phyloP scores from a whole-genome alignment of 2,329 filamentous ascomycete genomes.

The Stromatinia cepivora region DNA sequence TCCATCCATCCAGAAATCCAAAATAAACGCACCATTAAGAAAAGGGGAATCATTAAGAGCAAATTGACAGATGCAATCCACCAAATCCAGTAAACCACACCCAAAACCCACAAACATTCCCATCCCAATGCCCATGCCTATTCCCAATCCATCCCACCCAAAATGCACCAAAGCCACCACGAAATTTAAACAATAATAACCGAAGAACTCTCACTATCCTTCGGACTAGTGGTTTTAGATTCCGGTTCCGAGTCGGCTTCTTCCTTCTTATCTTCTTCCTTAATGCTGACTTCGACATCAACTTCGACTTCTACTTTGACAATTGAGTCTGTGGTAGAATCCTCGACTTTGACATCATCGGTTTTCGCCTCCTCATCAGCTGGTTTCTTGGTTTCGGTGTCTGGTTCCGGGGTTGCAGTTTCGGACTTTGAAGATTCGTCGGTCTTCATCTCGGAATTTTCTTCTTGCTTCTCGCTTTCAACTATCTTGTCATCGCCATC shows the following conservation, averaged over 20 bases:
- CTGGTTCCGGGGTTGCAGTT: background rate
- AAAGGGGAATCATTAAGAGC: background rate
- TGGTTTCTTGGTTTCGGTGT: background rate
- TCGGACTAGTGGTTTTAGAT: background rate
- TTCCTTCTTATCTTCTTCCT: constrained; percentile 1
- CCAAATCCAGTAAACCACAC: background rate
- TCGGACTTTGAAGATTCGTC: background rate
- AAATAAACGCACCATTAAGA: background rate
- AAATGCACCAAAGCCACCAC: background rate
- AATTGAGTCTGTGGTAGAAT: background rate
- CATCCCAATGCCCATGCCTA: too few species aligned
- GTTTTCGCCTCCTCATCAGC: background rate
- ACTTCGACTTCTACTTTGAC: constrained; percentile 11
- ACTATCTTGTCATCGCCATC: background rate
- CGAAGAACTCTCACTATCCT: constrained; percentile 17
- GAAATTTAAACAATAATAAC: constrained; percentile 13
- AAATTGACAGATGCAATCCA: background rate
- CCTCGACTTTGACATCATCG: background rate
- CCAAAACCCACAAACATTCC: background rate
- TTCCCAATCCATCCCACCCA: background rate
- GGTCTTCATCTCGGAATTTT: background rate
- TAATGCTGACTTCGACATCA: background rate
- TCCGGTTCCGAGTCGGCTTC: background rate
- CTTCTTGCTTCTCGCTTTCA: background rate
- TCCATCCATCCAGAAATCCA: background rate